Evolutionary conservation across 129 eudicot genomes (phyloP), one percentile per base, ranked within the genome.

Genomic region (Artemisia annua): DNA sequence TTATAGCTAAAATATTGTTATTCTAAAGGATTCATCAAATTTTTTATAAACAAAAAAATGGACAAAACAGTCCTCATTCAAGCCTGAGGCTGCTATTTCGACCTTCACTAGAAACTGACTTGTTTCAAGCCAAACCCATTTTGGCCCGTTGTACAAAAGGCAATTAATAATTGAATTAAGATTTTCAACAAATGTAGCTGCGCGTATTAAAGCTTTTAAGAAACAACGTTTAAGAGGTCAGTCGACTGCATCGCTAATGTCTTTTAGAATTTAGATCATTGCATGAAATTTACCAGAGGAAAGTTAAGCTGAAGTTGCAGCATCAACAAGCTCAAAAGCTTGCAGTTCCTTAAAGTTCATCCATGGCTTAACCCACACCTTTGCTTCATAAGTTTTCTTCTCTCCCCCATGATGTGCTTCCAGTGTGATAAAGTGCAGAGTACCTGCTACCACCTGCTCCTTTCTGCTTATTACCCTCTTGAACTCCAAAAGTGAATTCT

Each of bases 311-410:
- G 56, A 60, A 14, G 57, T 30, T 9, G 66, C 70, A 59, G 68
- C 71, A 64, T 49, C 79, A 52, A 78, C 76, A 58, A 63, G 83
- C 71, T 79, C 79, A 79, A 88, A 88, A 54, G 83, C 87, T 69
- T 83, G 87, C 12, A 88, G 62, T 44, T 88, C 85, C 82, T 81
- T 86, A 43, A 88, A 88, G 77, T 83, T 68, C 87, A 83, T 26
- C 91, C 96, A 88, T 63, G 91, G 91, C 48, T 88, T 86, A 12
- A 85, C 96, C 96, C 96, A 88, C 63, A 88, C 79, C 65, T 88
- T 83, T 1, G 91, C 91, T 68, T 83, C 91, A 59, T 88, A 88
- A 9, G 77, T 66, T 56, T 89, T 83, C 81, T 77, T 89, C 67
- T 70, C 74, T 4, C 89, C 87, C 1, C 84, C 89, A 54, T 89